Percentiles rank a stretch among this genome's conserved stretches.
phyloP scores from a whole-genome alignment of 2,329 filamentous ascomycete genomes.

The Aspergillus jensenii region DNA sequence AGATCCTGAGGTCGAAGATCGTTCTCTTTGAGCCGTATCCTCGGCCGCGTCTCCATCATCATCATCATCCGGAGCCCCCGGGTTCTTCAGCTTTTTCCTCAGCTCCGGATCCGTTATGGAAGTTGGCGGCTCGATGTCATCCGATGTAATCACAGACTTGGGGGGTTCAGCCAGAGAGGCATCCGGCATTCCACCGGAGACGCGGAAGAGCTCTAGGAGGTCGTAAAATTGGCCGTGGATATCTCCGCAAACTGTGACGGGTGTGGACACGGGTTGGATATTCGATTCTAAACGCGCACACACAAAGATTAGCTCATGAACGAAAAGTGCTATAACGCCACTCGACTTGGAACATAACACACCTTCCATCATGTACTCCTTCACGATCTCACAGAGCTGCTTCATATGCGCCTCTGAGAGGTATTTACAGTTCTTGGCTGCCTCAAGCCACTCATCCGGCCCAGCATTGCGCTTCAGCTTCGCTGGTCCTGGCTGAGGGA shows the following conservation, averaged over 20 bases:
- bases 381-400: constrained; percentile 96
- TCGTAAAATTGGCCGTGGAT: constrained; percentile 99
- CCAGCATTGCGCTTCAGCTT: constrained; percentile 79
- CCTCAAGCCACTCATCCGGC: constrained; percentile 93
- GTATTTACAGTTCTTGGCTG: constrained; percentile 96
- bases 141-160: constrained; percentile 76
- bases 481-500: constrained; percentile 89
- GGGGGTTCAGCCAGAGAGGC: constrained; percentile 70
- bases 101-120: constrained; percentile 86
- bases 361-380: constrained; percentile 99
- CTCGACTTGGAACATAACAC: constrained; percentile 14
- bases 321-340: background rate
- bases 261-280: constrained; percentile 95
- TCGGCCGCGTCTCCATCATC: constrained; percentile 29
- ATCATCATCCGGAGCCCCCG: constrained; percentile 30
- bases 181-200: constrained; percentile 94
- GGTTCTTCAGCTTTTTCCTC: constrained; percentile 75
- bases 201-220: constrained; percentile 91
- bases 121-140: constrained; percentile 86
- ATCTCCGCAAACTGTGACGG: constrained; percentile 95
- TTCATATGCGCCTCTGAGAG: constrained; percentile 97
- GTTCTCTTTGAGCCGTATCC: constrained; percentile 21
- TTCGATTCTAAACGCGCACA: constrained; percentile 72
- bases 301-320: constrained; percentile 13
- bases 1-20: constrained; percentile 31